phyloP scores from a whole-genome alignment of 2,329 filamentous ascomycete species.

The Pseudopithomyces chartarum region DNA sequence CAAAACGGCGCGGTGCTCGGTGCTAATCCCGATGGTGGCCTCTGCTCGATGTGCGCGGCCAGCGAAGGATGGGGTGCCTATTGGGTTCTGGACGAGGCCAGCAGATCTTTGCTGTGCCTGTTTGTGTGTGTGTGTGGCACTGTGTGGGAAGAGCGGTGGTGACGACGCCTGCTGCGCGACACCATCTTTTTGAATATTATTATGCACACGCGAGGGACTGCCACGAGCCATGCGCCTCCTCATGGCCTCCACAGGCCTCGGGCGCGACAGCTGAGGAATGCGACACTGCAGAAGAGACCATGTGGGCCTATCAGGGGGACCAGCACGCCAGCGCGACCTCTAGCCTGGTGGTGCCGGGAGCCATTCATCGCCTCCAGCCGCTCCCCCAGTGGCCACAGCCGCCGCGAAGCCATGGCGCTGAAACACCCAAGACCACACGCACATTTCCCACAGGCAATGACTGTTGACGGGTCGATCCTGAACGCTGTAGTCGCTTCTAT shows the following conservation, averaged over 20 bases:
- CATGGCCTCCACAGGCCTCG: conserved; percentile 20
- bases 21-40: conserved; percentile 16
- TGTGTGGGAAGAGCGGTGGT: conserved; percentile 2
- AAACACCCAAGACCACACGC: conserved; percentile 2
- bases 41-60: conserved; percentile 18
- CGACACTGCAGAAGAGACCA: conserved; percentile 13
- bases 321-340: background rate
- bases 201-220: conserved; percentile 6
- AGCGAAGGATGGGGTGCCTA: conserved; percentile 18
- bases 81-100: conserved; percentile 26
- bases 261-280: conserved; percentile 27
- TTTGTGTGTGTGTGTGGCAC: conserved; percentile 1
- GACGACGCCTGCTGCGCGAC: background rate
- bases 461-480: background rate
- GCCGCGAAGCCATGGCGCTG: background rate
- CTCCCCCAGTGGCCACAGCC: background rate
- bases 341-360: conserved; percentile 2
- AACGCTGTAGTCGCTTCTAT: background rate
- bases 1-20: conserved; percentile 17
- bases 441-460: background rate
- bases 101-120: conserved; percentile 11
- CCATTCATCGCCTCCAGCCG: conserved; percentile 4
- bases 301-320: conserved; percentile 10
- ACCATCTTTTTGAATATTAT: conserved; percentile 12
- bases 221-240: conserved; percentile 18